A percentile compares a stretch with the other conserved stretches of the same genome.
phyloP scores from a whole-genome alignment of 2,329 filamentous ascomycete genomes.

The Hirsutella minnesotensis region DNA sequence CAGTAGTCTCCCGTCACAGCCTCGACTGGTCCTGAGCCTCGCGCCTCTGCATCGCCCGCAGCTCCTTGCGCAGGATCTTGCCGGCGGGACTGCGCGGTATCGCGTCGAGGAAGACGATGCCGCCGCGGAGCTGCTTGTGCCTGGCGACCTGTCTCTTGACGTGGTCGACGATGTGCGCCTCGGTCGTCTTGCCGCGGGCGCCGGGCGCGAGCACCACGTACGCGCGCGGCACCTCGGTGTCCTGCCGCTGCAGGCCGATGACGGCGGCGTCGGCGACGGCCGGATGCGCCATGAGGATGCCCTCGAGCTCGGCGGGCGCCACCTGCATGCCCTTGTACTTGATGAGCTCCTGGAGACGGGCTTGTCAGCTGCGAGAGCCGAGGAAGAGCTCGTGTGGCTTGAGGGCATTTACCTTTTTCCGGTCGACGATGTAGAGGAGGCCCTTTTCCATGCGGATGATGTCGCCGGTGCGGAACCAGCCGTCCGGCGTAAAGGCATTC shows the following conservation, averaged over 20 bases:
- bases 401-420: constrained; percentile 45
- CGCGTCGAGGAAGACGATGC: constrained; percentile 50
- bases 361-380: too few relatives aligned
- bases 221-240: constrained; percentile 36
- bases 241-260: constrained; percentile 38
- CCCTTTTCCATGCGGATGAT: constrained; percentile 59
- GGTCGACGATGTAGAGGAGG: constrained; percentile 68
- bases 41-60: constrained; percentile 6
- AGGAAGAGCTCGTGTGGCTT: not conserved
- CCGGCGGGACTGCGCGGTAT: constrained; percentile 55
- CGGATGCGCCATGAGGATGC: constrained; percentile 26
- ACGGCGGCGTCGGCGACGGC: constrained; percentile 47
- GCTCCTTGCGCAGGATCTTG: constrained; percentile 31
- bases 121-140: constrained; percentile 58
- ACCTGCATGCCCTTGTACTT: constrained; percentile 52
- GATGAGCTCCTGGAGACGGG: constrained; percentile 39
- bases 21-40: not conserved
- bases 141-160: constrained; percentile 24
- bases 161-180: constrained; percentile 13
- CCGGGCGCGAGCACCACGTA: constrained; percentile 17
- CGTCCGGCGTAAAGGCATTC: constrained; percentile 38
- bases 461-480: constrained; percentile 73
- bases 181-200: constrained; percentile 12
- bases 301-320: constrained; percentile 52
- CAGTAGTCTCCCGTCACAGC: not conserved